phyloP scores from a whole-genome alignment of 805 yeast species.

The Scheffersomyces lignosus region DNA sequence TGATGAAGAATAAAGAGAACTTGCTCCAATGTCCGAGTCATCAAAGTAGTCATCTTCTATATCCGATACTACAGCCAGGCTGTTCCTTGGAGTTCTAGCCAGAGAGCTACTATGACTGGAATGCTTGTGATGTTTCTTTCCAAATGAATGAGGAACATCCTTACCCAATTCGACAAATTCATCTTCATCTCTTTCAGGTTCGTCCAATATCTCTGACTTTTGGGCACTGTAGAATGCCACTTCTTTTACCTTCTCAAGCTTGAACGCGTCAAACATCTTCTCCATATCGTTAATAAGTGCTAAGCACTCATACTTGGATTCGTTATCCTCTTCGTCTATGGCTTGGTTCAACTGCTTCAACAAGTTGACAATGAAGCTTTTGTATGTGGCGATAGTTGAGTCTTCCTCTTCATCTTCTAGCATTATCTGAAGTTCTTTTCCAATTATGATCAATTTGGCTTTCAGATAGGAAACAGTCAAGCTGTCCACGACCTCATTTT shows the following conservation, averaged over 20 bases:
- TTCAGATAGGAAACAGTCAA: conserved; percentile 61
- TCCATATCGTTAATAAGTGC: conserved; percentile 70
- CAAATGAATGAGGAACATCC: conserved; percentile 1
- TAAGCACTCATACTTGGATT: conserved; percentile 64
- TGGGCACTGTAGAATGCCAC: conserved; percentile 5
- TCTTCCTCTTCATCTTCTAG: conserved; percentile 35
- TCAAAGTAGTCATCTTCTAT: conserved; percentile 20
- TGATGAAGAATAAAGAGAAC: conserved; percentile 20
- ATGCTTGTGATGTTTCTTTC: not conserved
- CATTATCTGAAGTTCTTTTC: conserved; percentile 57
- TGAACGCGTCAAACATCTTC: conserved; percentile 63
- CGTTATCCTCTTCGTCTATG: conserved; percentile 52
- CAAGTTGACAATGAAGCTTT: conserved; percentile 57
- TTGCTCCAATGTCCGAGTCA: conserved; percentile 27
- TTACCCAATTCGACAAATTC: not conserved
- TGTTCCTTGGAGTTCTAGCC: not conserved
- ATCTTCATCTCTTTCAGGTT: conserved; percentile 1
- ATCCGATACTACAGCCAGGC: conserved; percentile 5
- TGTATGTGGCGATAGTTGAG: conserved; percentile 45
- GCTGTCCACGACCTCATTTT: conserved; percentile 51
- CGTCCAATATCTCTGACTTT: not conserved
- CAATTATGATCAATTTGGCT: conserved; percentile 63
- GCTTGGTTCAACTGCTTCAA: conserved; percentile 59
- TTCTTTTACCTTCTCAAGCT: conserved; percentile 31
- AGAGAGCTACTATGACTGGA: not conserved